Conservation (phyloP, 805 yeast genomes). For the Schwanniomyces pseudopolymorphus region DNA sequence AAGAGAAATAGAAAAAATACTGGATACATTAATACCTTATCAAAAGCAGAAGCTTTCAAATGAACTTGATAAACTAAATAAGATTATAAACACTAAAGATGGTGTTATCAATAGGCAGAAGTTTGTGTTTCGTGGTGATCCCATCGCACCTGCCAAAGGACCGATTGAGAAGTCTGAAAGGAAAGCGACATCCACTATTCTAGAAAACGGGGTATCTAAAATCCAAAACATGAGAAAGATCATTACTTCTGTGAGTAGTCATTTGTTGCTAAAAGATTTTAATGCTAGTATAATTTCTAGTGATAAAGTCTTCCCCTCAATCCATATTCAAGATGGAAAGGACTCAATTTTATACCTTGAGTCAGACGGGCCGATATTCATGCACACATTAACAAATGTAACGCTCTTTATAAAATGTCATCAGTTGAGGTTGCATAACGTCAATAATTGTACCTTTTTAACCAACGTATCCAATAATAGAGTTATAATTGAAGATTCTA, state of each 20-base stretch:
- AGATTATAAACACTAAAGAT: constrained; percentile 18
- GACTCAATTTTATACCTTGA: constrained; percentile 15
- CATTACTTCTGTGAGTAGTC: constrained; percentile 4
- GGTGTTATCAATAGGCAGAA: constrained; percentile 10
- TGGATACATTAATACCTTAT: constrained; percentile 7
- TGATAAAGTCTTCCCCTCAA: constrained; percentile 13
- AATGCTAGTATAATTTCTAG: constrained; percentile 5
- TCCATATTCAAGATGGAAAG: constrained; percentile 19
- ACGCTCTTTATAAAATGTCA: constrained; percentile 23
- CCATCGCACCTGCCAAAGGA: constrained; percentile 12
- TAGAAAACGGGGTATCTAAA: neutral
- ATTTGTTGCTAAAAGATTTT: constrained; percentile 14
- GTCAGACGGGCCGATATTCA: constrained; percentile 30
- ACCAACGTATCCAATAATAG: constrained; percentile 19
- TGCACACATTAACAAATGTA: constrained; percentile 19
- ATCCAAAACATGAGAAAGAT: constrained; percentile 4
- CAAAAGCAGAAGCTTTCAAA: constrained; percentile 23
- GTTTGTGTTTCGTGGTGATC: constrained; percentile 31
- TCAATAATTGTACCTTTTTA: constrained; percentile 15
- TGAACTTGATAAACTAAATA: constrained; percentile 17
- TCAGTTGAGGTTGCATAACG: constrained; percentile 29
- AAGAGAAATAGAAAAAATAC: constrained; percentile 6
- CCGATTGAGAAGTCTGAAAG: neutral
- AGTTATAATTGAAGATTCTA: constrained; percentile 32
- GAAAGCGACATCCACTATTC: neutral